Percentiles rank a stretch among this genome's conserved stretches.
Evolutionary conservation across 495 filamentous ascomycete genomes (phyloP).

Genomic region (Xylaria grammica): DNA sequence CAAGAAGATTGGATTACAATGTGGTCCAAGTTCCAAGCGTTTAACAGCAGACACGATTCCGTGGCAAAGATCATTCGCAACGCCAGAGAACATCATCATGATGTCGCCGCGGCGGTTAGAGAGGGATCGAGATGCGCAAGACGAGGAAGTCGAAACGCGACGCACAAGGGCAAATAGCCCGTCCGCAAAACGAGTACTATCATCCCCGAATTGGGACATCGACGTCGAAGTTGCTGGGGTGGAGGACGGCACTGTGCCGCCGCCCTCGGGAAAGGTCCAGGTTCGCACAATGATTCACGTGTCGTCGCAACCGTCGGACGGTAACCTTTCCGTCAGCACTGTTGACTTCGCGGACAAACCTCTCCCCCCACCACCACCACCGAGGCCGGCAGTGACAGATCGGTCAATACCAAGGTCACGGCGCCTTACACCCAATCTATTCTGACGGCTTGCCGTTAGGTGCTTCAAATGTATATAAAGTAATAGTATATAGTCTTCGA

Average conservation of each 20-base stretch:
- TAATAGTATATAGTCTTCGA: not conserved
- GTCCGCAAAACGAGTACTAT: slow-evolving; percentile 9
- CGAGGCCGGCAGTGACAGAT: not conserved
- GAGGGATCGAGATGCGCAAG: not conserved
- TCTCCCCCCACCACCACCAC: slow-evolving; percentile 13
- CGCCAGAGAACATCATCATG: slow-evolving; percentile 17
- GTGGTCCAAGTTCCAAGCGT: not conserved
- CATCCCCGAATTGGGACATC: slow-evolving; percentile 15
- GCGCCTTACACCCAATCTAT: slow-evolving; percentile 11
- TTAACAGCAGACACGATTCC: slow-evolving; percentile 10
- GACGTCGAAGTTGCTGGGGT: slow-evolving; percentile 1
- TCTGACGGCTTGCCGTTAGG: not conserved
- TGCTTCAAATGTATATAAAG: not conserved
- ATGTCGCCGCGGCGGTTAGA: slow-evolving; percentile 16
- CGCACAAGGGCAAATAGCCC: not conserved
- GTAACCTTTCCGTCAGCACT: not conserved
- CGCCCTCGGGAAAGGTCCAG: slow-evolving; percentile 9
- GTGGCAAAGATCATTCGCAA: slow-evolving; percentile 16
- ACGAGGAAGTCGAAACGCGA: not conserved
- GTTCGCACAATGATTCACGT: slow-evolving; percentile 16
- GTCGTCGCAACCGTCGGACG: slow-evolving; percentile 1
- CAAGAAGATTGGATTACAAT: slow-evolving; percentile 13
- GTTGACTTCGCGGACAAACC: slow-evolving; percentile 11
- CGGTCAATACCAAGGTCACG: slow-evolving; percentile 17
- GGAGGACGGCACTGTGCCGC: not conserved